Evolutionary conservation across 257 asterid genomes (phyloP).

Genomic region (Nicotiana obtusifolia): DNA sequence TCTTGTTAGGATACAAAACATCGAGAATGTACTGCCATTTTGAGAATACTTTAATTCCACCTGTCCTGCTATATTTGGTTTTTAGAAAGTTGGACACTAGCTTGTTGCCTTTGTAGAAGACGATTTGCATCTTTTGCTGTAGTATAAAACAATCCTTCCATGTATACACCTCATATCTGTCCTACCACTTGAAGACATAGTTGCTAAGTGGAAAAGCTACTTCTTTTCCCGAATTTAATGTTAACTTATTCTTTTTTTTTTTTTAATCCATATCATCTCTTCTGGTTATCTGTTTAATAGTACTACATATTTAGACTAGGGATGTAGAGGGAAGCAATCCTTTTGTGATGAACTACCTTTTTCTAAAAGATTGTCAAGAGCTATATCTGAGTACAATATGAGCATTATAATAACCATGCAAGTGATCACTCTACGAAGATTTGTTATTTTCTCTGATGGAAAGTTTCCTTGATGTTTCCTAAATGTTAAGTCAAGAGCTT

Average conservation of each 20-base stretch:
- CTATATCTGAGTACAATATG: neutral
- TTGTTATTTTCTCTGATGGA: neutral
- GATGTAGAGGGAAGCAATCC: neutral
- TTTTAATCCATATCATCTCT: neutral
- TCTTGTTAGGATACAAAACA: conserved; percentile 9
- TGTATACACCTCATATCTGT: neutral
- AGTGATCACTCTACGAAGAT: neutral
- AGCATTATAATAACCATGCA: neutral
- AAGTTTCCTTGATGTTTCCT: neutral
- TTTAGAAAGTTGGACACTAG: neutral
- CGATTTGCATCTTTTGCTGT: neutral
- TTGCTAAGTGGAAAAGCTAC: neutral
- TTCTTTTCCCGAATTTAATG: neutral
- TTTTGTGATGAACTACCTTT: neutral
- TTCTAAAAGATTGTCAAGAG: neutral
- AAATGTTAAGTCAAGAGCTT: neutral
- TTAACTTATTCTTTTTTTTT: neutral
- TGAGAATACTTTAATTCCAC: neutral
- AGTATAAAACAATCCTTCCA: neutral
- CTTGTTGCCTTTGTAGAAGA: conserved; percentile 4
- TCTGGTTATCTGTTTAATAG: neutral
- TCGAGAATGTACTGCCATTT: conserved; percentile 16
- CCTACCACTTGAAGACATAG: neutral
- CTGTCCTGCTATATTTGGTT: neutral
- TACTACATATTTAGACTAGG: neutral